Evolutionary conservation across 2,329 filamentous ascomycete genomes (phyloP), one percentile per base, ranked within the genome.

Genomic region (Alternaria gansuensis): DNA sequence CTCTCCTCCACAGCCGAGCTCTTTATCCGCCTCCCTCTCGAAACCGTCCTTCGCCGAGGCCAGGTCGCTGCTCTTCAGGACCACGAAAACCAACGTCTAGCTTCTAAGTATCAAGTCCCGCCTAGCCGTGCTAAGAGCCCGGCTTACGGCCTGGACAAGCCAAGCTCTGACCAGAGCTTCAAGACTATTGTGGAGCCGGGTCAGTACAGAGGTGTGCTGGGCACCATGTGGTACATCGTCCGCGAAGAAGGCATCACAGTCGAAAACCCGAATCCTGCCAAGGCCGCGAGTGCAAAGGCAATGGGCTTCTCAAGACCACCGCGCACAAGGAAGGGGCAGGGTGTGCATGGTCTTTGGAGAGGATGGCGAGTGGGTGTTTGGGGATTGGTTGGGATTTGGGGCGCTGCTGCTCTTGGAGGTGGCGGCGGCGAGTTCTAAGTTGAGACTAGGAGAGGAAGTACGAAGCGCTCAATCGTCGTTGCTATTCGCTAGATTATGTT

Each of bases 41-140:
- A 99, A 79, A 98, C 94, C 0, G 90, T 97, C 14, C 84, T 98
- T 7, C 89, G 95, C 46, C 87, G 95, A 59, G 94, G 92, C 5
- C 95, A 99, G 77, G 89, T 95, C 59, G 83, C 88, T 2, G 87
- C 92, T 1, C 70, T 79, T 0, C 71, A 76, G 56, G 76, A 77
- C 43, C 64, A 75, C 60, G 75, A 76, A 41, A 72, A 69, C 51
- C 65, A 69, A 44, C 71, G 73, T 11, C 55, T 75, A 4, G 56
- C 67, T 17, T 55, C 64, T 7, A 62, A 69, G 9, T 74, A 76
- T 62, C 66, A 68, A 24, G 60, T 62, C 26, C 54, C 66, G 2
- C 68, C 68, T 5, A 59, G 62, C 5, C 58, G 48, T 40, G 55
- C 29, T 40, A 63, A 66, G 50, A 64, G 51, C 17, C 66, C 64